A percentile compares a stretch with the other conserved stretches of the same genome.
Conservation (phyloP, 2,329 filamentous ascomycete genomes). For the Xylaria arbuscula region DNA sequence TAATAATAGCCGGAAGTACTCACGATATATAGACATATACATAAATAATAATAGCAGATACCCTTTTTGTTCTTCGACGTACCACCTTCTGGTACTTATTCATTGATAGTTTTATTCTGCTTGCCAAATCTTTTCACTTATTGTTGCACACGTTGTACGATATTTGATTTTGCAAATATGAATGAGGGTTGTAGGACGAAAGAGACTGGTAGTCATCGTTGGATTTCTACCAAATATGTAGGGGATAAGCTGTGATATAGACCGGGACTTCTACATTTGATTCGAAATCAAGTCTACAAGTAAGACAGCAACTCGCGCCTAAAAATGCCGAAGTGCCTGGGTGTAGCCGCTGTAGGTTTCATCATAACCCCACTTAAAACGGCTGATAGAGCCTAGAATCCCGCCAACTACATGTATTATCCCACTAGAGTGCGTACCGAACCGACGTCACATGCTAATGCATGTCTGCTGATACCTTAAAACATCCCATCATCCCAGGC, state of each 20-base stretch:
- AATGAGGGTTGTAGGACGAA: too few relatives aligned
- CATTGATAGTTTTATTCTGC: too few relatives aligned
- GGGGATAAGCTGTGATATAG: too few relatives aligned
- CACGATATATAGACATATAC: conserved; percentile 1
- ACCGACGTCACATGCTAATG: conserved; percentile 33
- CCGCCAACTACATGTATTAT: not conserved
- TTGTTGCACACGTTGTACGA: too few relatives aligned
- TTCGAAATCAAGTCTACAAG: not conserved
- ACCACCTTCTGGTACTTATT: not conserved
- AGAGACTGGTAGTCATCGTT: too few relatives aligned
- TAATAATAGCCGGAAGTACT: not conserved
- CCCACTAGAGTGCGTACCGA: not conserved
- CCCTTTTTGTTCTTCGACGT: conserved; percentile 22
- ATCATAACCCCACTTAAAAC: not conserved
- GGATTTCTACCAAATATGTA: too few relatives aligned
- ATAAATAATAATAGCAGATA: conserved; percentile 31
- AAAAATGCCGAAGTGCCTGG: not conserved
- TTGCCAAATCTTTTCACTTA: too few relatives aligned
- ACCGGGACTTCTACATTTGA: not conserved
- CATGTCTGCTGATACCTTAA: not conserved
- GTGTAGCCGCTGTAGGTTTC: not conserved
- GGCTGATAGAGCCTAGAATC: not conserved
- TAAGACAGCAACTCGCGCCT: not conserved
- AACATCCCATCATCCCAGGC: conserved; percentile 17
- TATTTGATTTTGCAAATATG: too few relatives aligned